Evolutionary conservation across 306 rosid species (phyloP).

Genomic region (Acacia crassicarpa): DNA sequence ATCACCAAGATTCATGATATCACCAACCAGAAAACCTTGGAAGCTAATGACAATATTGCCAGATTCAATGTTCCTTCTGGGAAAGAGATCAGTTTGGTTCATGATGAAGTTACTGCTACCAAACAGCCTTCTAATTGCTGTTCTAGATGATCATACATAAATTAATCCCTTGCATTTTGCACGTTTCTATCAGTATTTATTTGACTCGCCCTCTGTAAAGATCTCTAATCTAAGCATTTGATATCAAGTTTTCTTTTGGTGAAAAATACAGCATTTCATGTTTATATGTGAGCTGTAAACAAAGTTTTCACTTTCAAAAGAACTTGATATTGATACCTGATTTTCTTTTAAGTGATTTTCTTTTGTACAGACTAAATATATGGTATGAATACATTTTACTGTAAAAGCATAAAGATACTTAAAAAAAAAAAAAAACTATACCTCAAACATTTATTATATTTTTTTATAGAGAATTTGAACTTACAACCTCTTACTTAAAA

Average conservation of each 20-base stretch:
- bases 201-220: background rate
- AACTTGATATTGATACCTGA: too few species aligned
- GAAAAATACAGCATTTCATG: background rate
- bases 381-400: too few species aligned
- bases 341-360: too few species aligned
- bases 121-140: constrained; percentile 64
- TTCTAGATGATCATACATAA: constrained; percentile 22
- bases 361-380: too few species aligned
- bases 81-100: constrained; percentile 50
- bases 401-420: too few species aligned
- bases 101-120: constrained; percentile 84
- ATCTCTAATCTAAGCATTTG: background rate
- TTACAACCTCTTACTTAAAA: too few species aligned
- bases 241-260: background rate
- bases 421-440: too few species aligned
- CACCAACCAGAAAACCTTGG: constrained; percentile 62
- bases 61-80: constrained; percentile 41
- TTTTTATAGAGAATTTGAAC: too few species aligned
- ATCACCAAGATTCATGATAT: constrained; percentile 64
- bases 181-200: background rate
- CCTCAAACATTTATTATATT: too few species aligned
- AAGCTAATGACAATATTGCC: constrained; percentile 28
- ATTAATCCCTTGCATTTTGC: background rate
- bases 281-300: background rate
- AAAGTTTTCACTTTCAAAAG: background rate